Percentiles rank a stretch among this genome's conserved stretches.
Conservation (phyloP, 345 rosid genomes). For the Aquilaria yunnanensis region DNA sequence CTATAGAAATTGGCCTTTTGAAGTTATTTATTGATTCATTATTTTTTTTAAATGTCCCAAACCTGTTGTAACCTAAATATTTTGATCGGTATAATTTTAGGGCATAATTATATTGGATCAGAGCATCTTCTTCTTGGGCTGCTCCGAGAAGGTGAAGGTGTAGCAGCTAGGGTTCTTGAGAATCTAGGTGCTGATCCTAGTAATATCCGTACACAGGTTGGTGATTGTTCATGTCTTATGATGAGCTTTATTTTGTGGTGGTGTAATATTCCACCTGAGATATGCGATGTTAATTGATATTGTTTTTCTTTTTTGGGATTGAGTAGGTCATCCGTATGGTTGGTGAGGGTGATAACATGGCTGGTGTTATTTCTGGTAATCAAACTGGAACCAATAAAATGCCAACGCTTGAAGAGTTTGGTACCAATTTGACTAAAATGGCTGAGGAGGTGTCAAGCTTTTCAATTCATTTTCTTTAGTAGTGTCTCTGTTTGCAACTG, state of each 20-base stretch:
- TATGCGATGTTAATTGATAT: not conserved
- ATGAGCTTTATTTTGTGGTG: constrained; percentile 1
- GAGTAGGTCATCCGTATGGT: constrained; percentile 95
- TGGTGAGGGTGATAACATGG: constrained; percentile 87
- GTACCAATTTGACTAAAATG: constrained; percentile 91
- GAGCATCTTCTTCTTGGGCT: constrained; percentile 97
- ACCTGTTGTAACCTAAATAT: not conserved
- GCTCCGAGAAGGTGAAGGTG: constrained; percentile 99
- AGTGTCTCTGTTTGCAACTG: not conserved
- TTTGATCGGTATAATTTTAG: constrained; percentile 31
- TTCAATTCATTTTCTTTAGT: not conserved
- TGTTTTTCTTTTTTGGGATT: constrained; percentile 12
- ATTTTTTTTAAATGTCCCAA: too few relatives aligned
- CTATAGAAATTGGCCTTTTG: too few relatives aligned
- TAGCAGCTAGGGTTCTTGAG: constrained; percentile 98
- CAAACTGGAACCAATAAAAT: constrained; percentile 74
- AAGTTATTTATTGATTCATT: too few relatives aligned
- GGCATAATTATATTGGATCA: constrained; percentile 97
- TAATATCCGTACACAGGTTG: constrained; percentile 93
- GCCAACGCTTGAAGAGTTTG: constrained; percentile 99
- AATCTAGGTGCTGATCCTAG: constrained; percentile 88
- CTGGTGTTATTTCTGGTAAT: constrained; percentile 77
- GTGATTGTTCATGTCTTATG: constrained; percentile 4
- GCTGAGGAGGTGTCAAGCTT: constrained; percentile 79
- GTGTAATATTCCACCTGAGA: not conserved